Evolutionary conservation across 2,329 filamentous ascomycete genomes (phyloP).

Genomic region (Hypoxylon sp.): DNA sequence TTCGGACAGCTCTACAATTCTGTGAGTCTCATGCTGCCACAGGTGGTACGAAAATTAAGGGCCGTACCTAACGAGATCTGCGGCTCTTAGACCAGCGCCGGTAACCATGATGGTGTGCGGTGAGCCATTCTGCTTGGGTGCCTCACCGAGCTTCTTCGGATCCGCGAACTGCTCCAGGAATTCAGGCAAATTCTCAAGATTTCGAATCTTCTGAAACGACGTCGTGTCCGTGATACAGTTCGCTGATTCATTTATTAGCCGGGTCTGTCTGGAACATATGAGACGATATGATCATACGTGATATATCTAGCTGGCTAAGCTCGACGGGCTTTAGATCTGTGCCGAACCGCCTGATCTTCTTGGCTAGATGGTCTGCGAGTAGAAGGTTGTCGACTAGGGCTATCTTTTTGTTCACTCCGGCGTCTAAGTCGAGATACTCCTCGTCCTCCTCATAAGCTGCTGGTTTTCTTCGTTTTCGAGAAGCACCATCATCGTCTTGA

Average conservation of each 20-base stretch:
- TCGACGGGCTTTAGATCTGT: constrained; percentile 87
- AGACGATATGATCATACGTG: constrained; percentile 68
- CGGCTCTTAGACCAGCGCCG: constrained; percentile 85
- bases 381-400: constrained; percentile 86
- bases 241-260: constrained; percentile 63
- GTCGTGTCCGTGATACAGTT: constrained; percentile 85
- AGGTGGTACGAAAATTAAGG: not conserved
- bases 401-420: constrained; percentile 84
- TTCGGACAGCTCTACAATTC: constrained; percentile 73
- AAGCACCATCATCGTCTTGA: constrained; percentile 63
- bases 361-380: constrained; percentile 87
- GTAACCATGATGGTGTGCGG: constrained; percentile 94
- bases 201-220: constrained; percentile 76
- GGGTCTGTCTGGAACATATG: not conserved
- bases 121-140: constrained; percentile 77
- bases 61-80: constrained; percentile 80
- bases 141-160: constrained; percentile 71
- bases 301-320: constrained; percentile 84
- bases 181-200: constrained; percentile 78
- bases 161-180: constrained; percentile 80
- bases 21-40: constrained; percentile 39
- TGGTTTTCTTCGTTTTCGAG: constrained; percentile 69
- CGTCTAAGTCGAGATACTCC: constrained; percentile 74
- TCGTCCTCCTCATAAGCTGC: constrained; percentile 69
- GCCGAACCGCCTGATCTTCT: constrained; percentile 83